phyloP scores from a whole-genome alignment of 352 stramenopile species.

The Phytophthora nicotianae region DNA sequence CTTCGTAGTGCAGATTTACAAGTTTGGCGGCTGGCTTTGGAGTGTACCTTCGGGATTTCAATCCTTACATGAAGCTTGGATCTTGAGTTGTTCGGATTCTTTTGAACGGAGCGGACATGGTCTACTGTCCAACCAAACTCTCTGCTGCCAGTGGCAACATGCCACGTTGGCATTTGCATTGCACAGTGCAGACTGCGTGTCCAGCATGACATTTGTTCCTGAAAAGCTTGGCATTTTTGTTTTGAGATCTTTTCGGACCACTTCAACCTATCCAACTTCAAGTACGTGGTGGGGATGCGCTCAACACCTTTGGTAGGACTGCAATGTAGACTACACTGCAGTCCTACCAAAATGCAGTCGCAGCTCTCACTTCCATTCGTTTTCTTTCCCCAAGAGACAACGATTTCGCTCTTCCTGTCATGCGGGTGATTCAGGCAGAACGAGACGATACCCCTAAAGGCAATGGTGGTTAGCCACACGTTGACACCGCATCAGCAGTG shows the following conservation, averaged over 20 bases:
- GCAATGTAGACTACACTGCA: background rate
- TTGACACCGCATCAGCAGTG: no score
- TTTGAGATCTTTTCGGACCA: constrained; percentile 10
- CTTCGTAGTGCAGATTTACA: background rate
- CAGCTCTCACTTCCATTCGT: background rate
- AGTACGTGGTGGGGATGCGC: constrained; percentile 11
- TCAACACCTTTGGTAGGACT: background rate
- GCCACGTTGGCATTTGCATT: no score
- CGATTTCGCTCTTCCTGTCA: background rate
- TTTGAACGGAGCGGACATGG: no score
- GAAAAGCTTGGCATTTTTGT: no score
- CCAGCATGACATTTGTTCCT: background rate
- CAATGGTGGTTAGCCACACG: no score
- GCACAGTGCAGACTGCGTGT: background rate
- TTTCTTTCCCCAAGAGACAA: background rate
- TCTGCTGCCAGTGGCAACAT: no score
- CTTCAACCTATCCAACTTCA: constrained; percentile 34
- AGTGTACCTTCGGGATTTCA: no score
- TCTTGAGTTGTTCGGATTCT: background rate
- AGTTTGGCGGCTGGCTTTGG: no score
- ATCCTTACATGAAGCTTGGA: background rate
- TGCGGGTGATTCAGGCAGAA: no score
- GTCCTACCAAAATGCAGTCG: background rate
- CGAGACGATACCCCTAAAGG: no score
- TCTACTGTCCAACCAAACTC: no score